Base-by-base conservation (phyloP, 352 stramenopile genomes). In the Elongisporangium prolatum region DNA sequence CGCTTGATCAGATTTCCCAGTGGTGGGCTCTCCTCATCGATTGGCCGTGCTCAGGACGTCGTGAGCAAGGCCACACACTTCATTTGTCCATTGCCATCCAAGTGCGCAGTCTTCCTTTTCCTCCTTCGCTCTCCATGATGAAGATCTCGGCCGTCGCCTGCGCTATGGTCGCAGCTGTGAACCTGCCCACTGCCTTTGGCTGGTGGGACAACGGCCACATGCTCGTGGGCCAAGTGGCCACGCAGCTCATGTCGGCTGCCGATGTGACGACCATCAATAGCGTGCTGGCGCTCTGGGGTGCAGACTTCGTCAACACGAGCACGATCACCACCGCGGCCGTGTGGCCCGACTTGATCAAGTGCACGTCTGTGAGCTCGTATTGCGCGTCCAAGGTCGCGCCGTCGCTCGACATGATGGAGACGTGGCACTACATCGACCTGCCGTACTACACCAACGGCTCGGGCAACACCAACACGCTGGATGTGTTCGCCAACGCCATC, bases 151-250 rank as follows among this genome's bases (percentile, higher is more conserved):
- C 58, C 40, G 48, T 66, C 11, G 51, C 62, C 10, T 52, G 56
- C 18, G 52, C 60, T 11, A 24, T 56, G 16, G 54, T 69, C 22
- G 60, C 48, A 4, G 52, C 48, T 4, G 44, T 52, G 4, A 63
- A 67, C 47, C 37, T 72, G n/a, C 70, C 70, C 14, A 55, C 54
- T 9, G 63, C 64, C 7, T 47, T 57, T 3, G 78, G 48, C 17
- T 86, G 75, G 75, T 88, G 78, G 78, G 78, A 88, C 64, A 85
- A 83, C 28, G 75, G 74, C 37, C 78, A 88, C 72, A 85, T 86
- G 78, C 59, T 85, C 18, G 70, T 84, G 7, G 71, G 73, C 4
- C 60, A 88, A 21, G 68, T 85, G 22, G 74, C 78, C 51, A 71
- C 68, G 52, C 72, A 86, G 56, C 70, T 82, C 50, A 71, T 86